Percentiles rank a stretch among this genome's conserved stretches.
phyloP scores from a whole-genome alignment of 352 stramenopile genomes.

The Globisporangium nodosum region DNA sequence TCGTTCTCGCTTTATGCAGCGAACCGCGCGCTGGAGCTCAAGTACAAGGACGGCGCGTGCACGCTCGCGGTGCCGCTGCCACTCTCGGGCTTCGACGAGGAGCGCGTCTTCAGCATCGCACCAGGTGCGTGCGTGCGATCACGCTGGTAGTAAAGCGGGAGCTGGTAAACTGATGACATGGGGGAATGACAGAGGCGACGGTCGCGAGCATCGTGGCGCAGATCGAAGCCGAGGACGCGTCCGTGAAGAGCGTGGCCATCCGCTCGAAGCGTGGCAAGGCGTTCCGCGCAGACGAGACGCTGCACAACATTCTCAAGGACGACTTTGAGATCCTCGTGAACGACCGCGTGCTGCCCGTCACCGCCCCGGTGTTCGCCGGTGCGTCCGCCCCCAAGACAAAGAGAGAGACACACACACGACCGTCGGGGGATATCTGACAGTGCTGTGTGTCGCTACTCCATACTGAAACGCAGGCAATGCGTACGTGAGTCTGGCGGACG shows the following conservation, averaged over 20 bases:
- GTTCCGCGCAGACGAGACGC: conserved; percentile 55
- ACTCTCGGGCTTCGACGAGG: conserved; percentile 73
- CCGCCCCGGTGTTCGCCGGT: conserved; percentile 65
- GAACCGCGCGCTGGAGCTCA: conserved; percentile 60
- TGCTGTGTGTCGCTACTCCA: neutral
- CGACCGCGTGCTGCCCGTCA: conserved; percentile 65
- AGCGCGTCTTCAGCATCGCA: conserved; percentile 73
- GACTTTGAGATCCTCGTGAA: conserved; percentile 84
- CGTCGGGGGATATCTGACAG: neutral
- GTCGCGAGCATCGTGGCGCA: conserved; percentile 66
- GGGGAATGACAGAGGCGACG: conserved; percentile 43
- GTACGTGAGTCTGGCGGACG: conserved; percentile 66
- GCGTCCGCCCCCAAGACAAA: neutral
- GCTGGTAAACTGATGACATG: neutral
- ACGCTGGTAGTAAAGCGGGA: neutral
- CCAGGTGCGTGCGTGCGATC: conserved; percentile 25
- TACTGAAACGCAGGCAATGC: conserved; percentile 33
- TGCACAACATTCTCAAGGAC: conserved; percentile 66
- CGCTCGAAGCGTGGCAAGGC: conserved; percentile 49
- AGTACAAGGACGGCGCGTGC: conserved; percentile 74
- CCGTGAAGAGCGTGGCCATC: conserved; percentile 60
- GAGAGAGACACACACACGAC: neutral
- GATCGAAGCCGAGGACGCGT: conserved; percentile 74
- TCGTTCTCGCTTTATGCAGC: conserved; percentile 5
- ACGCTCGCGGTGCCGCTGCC: conserved; percentile 69